Conservation (phyloP, 2,329 filamentous ascomycete genomes). For the Pseudogymnoascus sp. region DNA sequence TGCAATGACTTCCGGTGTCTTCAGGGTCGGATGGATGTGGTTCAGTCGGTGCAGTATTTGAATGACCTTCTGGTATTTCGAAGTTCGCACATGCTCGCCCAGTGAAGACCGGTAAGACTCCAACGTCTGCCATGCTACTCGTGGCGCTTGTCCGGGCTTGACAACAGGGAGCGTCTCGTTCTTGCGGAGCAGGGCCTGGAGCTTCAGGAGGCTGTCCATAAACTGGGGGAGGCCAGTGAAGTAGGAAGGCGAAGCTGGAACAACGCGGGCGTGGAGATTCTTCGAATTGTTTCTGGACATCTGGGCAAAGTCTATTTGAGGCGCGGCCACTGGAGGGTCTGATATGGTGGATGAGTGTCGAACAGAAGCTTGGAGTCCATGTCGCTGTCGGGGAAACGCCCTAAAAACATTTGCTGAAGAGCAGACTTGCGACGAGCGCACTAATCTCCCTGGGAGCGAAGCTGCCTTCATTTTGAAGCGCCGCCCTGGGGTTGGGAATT, state of each 20-base stretch:
- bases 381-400: neutral
- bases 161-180: constrained; percentile 67
- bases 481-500: constrained; percentile 3
- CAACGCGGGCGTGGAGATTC: constrained; percentile 54
- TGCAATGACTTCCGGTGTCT: constrained; percentile 59
- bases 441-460: constrained; percentile 23
- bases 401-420: neutral
- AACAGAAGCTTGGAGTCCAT: constrained; percentile 12
- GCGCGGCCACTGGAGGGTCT: constrained; percentile 33
- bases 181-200: constrained; percentile 64
- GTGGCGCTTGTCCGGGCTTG: constrained; percentile 56
- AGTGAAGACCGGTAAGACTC: constrained; percentile 64
- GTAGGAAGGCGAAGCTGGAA: constrained; percentile 87
- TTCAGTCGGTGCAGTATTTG: constrained; percentile 72
- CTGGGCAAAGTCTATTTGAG: constrained; percentile 35
- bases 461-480: constrained; percentile 26
- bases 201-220: constrained; percentile 71
- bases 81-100: constrained; percentile 64
- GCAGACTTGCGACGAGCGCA: constrained; percentile 12
- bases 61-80: constrained; percentile 72
- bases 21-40: constrained; percentile 70
- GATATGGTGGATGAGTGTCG: constrained; percentile 23
- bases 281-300: constrained; percentile 20
- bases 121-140: constrained; percentile 73
- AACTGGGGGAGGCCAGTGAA: constrained; percentile 82